Evolutionary conservation across 768 basidiomycete species (phyloP).

Genomic region (Mycena epipterygia): DNA sequence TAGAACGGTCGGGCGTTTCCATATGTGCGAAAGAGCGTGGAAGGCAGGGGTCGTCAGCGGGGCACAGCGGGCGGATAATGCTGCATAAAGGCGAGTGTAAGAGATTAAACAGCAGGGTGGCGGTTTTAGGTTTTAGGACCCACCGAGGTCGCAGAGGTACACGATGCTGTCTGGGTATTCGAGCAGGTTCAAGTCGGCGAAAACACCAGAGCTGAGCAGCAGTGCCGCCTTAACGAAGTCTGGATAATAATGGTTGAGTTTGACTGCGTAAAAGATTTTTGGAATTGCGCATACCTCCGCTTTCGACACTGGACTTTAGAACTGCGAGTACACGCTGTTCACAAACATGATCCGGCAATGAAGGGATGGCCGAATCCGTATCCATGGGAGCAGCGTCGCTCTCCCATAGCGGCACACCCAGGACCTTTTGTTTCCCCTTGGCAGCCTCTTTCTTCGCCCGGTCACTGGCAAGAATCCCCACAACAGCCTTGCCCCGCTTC

Average conservation of each 20-base stretch:
- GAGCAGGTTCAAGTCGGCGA: conserved; percentile 49
- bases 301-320: conserved; percentile 24
- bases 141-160: conserved; percentile 61
- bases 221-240: conserved; percentile 55
- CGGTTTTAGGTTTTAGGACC: conserved; percentile 8
- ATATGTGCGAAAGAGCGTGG: conserved; percentile 50
- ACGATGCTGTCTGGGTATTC: conserved; percentile 48
- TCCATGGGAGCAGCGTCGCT: conserved; percentile 8
- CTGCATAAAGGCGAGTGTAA: conserved; percentile 40
- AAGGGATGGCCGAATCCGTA: conserved; percentile 10
- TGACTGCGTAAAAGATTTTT: background rate
- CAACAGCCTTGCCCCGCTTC: conserved; percentile 57
- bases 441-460: conserved; percentile 45
- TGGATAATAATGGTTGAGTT: conserved; percentile 38
- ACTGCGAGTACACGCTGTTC: conserved; percentile 9
- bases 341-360: conserved; percentile 8
- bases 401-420: conserved; percentile 50
- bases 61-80: conserved; percentile 41
- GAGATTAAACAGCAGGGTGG: conserved; percentile 32
- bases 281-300: background rate
- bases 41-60: conserved; percentile 45
- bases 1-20: conserved; percentile 38
- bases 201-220: conserved; percentile 57
- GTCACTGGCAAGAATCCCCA: conserved; percentile 59
- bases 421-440: conserved; percentile 40